Conservation (phyloP, 805 yeast genomes). For the Jamesozyma rosinii region DNA sequence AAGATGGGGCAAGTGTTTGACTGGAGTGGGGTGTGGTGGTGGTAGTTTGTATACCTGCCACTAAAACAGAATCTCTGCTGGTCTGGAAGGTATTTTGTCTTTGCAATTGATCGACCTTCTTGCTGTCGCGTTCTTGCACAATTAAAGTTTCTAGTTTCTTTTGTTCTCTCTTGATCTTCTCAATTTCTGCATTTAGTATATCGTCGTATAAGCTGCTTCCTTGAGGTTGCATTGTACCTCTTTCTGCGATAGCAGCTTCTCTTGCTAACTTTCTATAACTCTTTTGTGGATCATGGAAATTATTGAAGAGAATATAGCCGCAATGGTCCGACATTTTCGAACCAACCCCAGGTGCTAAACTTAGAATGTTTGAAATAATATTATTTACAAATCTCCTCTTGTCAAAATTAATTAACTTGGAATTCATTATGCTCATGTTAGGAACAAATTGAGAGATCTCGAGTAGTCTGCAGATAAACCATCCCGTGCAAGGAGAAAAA, state of each 20-base stretch:
- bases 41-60: constrained; percentile 3
- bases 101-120: constrained; percentile 28
- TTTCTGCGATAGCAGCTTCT: constrained; percentile 37
- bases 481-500: constrained; percentile 82
- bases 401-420: constrained; percentile 70
- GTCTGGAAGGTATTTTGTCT: constrained; percentile 5
- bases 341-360: constrained; percentile 29
- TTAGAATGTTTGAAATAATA: constrained; percentile 46
- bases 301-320: constrained; percentile 18
- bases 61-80: constrained; percentile 13
- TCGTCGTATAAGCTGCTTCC: constrained; percentile 37
- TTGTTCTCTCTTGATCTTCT: constrained; percentile 44
- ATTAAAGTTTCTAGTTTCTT: constrained; percentile 35
- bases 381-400: constrained; percentile 65
- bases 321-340: constrained; percentile 5
- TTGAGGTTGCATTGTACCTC: constrained; percentile 32
- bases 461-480: constrained; percentile 74
- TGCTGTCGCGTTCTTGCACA: constrained; percentile 31
- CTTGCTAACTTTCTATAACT: constrained; percentile 22
- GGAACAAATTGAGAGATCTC: constrained; percentile 74
- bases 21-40: neutral
- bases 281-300: constrained; percentile 27
- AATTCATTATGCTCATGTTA: constrained; percentile 58
- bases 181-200: constrained; percentile 41
- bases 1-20: constrained; percentile 3